Evolutionary conservation across 192 early-diverging fungal genomes (phyloP).

Genomic region (Nowakowskiella sp.): DNA sequence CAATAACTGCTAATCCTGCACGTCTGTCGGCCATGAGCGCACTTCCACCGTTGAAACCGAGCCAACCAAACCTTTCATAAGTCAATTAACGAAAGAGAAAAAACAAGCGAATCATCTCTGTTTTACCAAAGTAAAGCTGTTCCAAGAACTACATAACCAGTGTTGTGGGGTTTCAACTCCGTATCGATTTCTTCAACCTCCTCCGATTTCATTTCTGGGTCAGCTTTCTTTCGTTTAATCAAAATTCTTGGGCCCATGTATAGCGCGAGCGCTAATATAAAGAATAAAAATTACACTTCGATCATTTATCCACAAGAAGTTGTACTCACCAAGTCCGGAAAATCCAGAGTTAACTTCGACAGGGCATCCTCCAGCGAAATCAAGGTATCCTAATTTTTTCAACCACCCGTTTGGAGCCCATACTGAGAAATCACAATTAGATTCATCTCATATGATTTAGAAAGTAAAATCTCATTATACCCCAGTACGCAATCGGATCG

Average conservation of each 20-base stretch:
- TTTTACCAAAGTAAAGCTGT: conserved; percentile 63
- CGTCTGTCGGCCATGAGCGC: conserved; percentile 58
- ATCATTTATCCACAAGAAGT: too few relatives aligned
- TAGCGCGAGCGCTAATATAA: conserved; percentile 52
- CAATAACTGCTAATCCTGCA: conserved; percentile 63
- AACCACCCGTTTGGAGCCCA: conserved; percentile 72
- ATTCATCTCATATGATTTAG: neutral
- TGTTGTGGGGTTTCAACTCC: conserved; percentile 64
- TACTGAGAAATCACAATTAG: conserved; percentile 6
- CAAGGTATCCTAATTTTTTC: conserved; percentile 54
- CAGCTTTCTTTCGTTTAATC: too few relatives aligned
- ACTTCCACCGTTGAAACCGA: conserved; percentile 69
- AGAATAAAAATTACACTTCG: neutral
- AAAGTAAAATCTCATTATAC: too few relatives aligned
- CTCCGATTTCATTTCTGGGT: too few relatives aligned
- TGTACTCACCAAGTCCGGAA: too few relatives aligned
- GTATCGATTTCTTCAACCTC: too few relatives aligned
- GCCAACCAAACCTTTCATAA: conserved; percentile 85
- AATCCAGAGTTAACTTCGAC: conserved; percentile 67
- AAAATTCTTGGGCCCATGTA: conserved; percentile 64
- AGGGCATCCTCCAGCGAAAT: conserved; percentile 70
- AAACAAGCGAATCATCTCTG: too few relatives aligned
- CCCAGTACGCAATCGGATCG: conserved; percentile 7
- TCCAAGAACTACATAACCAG: conserved; percentile 70
- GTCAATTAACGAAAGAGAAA: too few relatives aligned